Conservation (phyloP, 163 green algal genomes). For the Trebouxia gelatinosa region DNA sequence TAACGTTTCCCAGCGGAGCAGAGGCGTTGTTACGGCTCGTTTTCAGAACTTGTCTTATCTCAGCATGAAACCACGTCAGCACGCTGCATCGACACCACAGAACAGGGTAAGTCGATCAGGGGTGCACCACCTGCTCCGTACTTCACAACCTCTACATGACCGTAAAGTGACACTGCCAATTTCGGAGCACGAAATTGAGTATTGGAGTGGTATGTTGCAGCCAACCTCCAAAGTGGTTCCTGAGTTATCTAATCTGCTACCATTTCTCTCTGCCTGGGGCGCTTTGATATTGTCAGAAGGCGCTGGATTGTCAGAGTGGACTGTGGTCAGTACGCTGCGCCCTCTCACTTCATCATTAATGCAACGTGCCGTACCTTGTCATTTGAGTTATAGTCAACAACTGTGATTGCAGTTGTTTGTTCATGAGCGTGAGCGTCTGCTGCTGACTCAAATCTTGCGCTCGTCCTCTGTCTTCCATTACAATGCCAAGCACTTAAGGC, state of each 20-base stretch:
- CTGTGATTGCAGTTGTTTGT: too few species aligned
- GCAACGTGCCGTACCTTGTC: too few species aligned
- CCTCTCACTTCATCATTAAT: too few species aligned
- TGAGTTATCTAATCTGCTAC: constrained; percentile 5
- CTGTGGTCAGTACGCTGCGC: too few species aligned
- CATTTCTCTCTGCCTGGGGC: constrained; percentile 8
- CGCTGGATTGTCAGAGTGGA: constrained; percentile 4
- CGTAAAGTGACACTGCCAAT: too few species aligned
- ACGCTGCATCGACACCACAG: neutral
- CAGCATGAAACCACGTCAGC: neutral
- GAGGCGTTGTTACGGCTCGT: neutral
- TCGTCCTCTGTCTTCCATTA: too few species aligned
- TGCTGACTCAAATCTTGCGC: too few species aligned
- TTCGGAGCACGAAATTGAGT: neutral
- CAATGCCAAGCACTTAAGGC: too few species aligned
- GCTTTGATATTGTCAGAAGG: constrained; percentile 8
- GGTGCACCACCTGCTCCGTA: neutral
- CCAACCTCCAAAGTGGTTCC: neutral
- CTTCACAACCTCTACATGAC: too few species aligned
- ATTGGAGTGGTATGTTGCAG: neutral
- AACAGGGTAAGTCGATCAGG: neutral
- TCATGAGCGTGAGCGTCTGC: too few species aligned
- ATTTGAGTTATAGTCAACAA: too few species aligned
- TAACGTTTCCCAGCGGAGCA: neutral
- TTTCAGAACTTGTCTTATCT: constrained; percentile 9